Conservation (phyloP, 2,329 filamentous ascomycete genomes). For the Geosmithia morbida region DNA sequence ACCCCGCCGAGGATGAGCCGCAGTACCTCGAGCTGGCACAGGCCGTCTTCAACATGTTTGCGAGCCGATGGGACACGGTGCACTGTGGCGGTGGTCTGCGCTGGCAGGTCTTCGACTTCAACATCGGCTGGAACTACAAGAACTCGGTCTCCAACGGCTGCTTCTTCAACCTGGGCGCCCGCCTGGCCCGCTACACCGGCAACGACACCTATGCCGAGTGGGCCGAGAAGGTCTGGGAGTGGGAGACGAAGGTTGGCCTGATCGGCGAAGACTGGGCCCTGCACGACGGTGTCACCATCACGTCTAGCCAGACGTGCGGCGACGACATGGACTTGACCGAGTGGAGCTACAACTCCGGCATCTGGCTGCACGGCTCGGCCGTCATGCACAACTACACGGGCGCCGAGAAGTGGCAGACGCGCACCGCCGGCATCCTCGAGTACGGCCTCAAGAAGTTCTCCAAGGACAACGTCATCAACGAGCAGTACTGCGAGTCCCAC, state of each 20-base stretch:
- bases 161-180: slow-evolving; percentile 55
- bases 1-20: slow-evolving; percentile 45
- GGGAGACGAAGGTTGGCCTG: slow-evolving; percentile 40
- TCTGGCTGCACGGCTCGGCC: slow-evolving; percentile 47
- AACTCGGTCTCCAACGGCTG: slow-evolving; percentile 56
- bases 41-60: slow-evolving; percentile 69
- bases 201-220: slow-evolving; percentile 67
- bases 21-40: slow-evolving; percentile 67
- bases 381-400: slow-evolving; percentile 48
- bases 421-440: slow-evolving; percentile 42
- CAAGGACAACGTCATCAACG: slow-evolving; percentile 38
- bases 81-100: slow-evolving; percentile 60
- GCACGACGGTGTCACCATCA: slow-evolving; percentile 30
- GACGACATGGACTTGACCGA: slow-evolving; percentile 39
- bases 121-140: slow-evolving; percentile 56
- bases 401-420: slow-evolving; percentile 36
- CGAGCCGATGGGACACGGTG: slow-evolving; percentile 50
- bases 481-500: slow-evolving; percentile 50
- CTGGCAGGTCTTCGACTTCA: slow-evolving; percentile 77
- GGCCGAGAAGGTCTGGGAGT: slow-evolving; percentile 58
- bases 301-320: slow-evolving; percentile 25
- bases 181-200: slow-evolving; percentile 63
- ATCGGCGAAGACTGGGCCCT: slow-evolving; percentile 40
- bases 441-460: slow-evolving; percentile 39
- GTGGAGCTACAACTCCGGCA: slow-evolving; percentile 58